These are phyloP conservation scores for Naganishia liquefaciens DNA, from an alignment of 1,284 basidiomycete genomes.

Conservation along the genomic window DNA sequence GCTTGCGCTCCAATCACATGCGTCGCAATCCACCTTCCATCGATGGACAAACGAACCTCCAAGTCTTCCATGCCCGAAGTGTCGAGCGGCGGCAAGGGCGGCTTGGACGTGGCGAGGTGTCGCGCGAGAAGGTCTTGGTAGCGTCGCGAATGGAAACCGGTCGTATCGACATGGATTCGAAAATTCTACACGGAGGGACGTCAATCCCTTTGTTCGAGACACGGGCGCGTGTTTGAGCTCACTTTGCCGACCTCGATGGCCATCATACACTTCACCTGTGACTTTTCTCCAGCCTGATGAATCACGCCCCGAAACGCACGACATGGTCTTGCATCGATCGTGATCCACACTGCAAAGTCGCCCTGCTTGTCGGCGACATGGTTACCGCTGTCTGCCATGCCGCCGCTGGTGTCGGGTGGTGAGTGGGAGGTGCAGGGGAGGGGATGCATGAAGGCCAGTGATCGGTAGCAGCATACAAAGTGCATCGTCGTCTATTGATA, in stretches of 20 bases:
- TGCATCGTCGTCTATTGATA: no score
- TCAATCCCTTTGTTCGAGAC: background rate
- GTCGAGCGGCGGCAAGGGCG: background rate
- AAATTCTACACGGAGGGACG: background rate
- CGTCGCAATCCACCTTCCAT: constrained; percentile 7
- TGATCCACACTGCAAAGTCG: constrained; percentile 9
- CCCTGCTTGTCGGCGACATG: background rate
- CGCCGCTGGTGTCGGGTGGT: background rate
- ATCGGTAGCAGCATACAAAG: background rate
- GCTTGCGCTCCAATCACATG: background rate
- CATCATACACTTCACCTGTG: background rate
- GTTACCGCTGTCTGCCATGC: background rate
- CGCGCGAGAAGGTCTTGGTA: background rate
- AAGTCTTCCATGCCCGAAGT: background rate
- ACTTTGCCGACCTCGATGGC: constrained; percentile 7
- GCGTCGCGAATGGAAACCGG: background rate
- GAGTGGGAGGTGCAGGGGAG: background rate
- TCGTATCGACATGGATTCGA: constrained; percentile 7
- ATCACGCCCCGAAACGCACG: constrained; percentile 2
- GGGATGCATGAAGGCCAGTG: background rate
- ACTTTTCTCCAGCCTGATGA: background rate
- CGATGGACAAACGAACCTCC: constrained; percentile 1
- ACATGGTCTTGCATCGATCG: constrained; percentile 6
- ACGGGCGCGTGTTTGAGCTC: background rate
- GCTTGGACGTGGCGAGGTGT: background rate